Conservation (phyloP, 75 land plant species). For the Picea sitchensis region DNA sequence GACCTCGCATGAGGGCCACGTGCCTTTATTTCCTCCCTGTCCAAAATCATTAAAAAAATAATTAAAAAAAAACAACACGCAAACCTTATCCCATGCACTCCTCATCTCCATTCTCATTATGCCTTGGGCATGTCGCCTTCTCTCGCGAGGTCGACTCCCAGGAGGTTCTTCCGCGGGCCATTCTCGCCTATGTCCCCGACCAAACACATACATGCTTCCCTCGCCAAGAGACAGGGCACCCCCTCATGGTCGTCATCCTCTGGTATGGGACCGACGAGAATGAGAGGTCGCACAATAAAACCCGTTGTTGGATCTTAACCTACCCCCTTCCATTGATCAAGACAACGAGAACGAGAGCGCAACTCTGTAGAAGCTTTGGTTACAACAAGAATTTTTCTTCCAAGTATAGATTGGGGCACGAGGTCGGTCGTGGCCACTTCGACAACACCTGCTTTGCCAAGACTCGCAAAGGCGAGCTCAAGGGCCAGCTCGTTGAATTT, state of each 20-base stretch:
- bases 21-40: too few relatives aligned
- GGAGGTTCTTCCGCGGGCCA: slow-evolving; percentile 44
- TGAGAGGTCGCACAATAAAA: slow-evolving; percentile 13
- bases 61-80: too few relatives aligned
- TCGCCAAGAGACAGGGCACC: slow-evolving; percentile 40
- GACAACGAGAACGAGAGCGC: too few relatives aligned
- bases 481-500: slow-evolving; percentile 34
- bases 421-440: slow-evolving; percentile 53
- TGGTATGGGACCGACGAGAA: slow-evolving; percentile 38
- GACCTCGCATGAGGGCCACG: too few relatives aligned
- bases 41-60: too few relatives aligned
- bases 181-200: slow-evolving; percentile 76
- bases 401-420: slow-evolving; percentile 52
- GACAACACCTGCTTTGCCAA: slow-evolving; percentile 52
- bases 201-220: slow-evolving; percentile 59
- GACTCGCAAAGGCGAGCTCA: slow-evolving; percentile 35
- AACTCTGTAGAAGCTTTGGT: slow-evolving; percentile 37
- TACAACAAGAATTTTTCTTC: slow-evolving; percentile 37
- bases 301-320: too few relatives aligned
- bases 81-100: too few relatives aligned
- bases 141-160: slow-evolving; percentile 46
- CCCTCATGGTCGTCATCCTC: slow-evolving; percentile 47
- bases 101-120: too few relatives aligned
- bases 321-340: too few relatives aligned
- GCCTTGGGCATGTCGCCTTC: slow-evolving; percentile 41